Evolutionary conservation across 352 stramenopile genomes (phyloP).

Genomic region (Chrysophaeum taylorii): DNA sequence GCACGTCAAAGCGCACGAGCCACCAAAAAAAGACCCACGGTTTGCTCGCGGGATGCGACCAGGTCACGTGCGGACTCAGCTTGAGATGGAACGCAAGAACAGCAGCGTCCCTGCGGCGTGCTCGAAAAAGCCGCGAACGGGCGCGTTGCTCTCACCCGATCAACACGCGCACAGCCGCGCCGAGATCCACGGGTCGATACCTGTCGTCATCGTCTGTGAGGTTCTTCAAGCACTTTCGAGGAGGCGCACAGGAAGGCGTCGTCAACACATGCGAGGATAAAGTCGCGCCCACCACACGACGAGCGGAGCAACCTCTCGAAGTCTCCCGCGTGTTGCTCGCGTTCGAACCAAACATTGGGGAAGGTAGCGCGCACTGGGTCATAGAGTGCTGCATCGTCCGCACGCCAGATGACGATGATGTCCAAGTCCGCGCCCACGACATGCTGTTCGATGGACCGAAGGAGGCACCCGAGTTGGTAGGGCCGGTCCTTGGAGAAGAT

Average conservation of each 20-base stretch:
- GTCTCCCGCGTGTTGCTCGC: neutral
- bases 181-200: neutral
- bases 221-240: no score
- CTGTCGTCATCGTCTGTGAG: no score
- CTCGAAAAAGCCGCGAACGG: neutral
- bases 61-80: neutral
- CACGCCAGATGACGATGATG: constrained; percentile 6
- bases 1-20: no score
- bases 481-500: constrained; percentile 12
- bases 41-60: neutral
- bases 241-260: neutral
- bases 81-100: neutral
- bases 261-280: neutral
- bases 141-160: neutral
- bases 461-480: neutral
- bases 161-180: neutral
- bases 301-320: neutral
- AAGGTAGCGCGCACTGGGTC: neutral
- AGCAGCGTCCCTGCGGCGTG: neutral
- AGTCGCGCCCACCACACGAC: neutral
- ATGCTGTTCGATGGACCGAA: neutral
- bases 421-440: neutral
- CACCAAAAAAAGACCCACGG: no score
- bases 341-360: neutral
- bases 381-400: neutral